Base-by-base conservation (phyloP, 225 moss, liverwort and hornwort genomes). In the Asterella californica region DNA sequence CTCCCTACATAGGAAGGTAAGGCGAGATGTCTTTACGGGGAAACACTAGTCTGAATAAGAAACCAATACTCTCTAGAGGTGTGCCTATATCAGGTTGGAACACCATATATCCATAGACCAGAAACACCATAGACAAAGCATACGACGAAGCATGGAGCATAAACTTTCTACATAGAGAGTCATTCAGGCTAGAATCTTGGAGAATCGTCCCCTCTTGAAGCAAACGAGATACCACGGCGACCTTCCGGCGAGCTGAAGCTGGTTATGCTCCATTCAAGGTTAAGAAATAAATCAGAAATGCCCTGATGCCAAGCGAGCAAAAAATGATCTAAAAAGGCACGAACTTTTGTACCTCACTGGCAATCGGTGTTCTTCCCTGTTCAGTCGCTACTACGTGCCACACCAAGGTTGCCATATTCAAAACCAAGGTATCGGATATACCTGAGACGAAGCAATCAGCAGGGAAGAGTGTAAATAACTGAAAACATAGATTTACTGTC, bases 351-450 rank as follows among this genome's bases (percentile, higher is more conserved):
- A 82, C 82, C 85, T 97, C 96, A 77, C 93, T 91, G 57, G 96
- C 91, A 75, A 93, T 86, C 46, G 96, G 85, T 81, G 89, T 89
- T 83, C 84, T 82, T 80, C 90, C 90, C 72, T 91, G 67, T 57
- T 93, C 92, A 55, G 86, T 88, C 61, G 91, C 89, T 83, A 87
- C 91, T 67, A 90, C 72, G 67, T 93, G 89, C 96, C 96, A 97
- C 25, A 88, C 89, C 76, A 93, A 76, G 62, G 90, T 93, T 74
- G 90, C 86, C 91, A 97, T 89, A 82, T 92, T 87, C 81, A 97
- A 78, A 37, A 97, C 90, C 82, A 93, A 79, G 10, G 93, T 94
- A 79, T 97, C 96, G 8, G 94, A 88, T 74, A 97, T 94, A 32
- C 94, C 88, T 88, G 86, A 48, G 61, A 62, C 27, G 22, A 24